Percentiles rank a stretch among this genome's conserved stretches.
phyloP scores from a whole-genome alignment of 306 rosid species.

The Rosa lucieae region DNA sequence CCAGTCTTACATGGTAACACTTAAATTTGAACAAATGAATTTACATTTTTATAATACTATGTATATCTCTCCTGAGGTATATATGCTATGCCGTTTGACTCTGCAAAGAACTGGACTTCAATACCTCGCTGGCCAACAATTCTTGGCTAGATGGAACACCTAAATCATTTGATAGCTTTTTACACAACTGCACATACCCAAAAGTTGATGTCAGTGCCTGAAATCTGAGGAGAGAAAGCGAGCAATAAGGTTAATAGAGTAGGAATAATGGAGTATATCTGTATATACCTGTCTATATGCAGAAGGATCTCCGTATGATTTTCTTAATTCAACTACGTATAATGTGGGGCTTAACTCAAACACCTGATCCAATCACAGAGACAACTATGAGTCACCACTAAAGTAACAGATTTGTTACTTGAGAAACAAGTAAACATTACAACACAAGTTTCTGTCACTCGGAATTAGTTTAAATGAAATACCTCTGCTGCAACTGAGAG shows the following conservation, averaged over 20 bases:
- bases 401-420: not conserved
- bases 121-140: slow-evolving; percentile 31
- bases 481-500: slow-evolving; percentile 84
- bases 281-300: slow-evolving; percentile 70
- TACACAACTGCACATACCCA: slow-evolving; percentile 65
- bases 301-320: slow-evolving; percentile 72
- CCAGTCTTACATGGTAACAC: not conserved
- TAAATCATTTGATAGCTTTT: slow-evolving; percentile 65
- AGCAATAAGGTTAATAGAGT: not conserved
- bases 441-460: not conserved
- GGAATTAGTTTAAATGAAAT: slow-evolving; percentile 2
- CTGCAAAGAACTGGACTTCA: not conserved
- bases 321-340: slow-evolving; percentile 74
- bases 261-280: not conserved
- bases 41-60: not conserved
- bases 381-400: not conserved
- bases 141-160: slow-evolving; percentile 53
- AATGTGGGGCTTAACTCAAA: slow-evolving; percentile 75
- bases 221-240: not conserved
- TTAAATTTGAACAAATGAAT: not conserved
- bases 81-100: not conserved
- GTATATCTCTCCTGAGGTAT: not conserved
- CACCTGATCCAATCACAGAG: slow-evolving; percentile 44
- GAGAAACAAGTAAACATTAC: not conserved
- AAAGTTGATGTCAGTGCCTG: not conserved